Evolutionary conservation across 805 yeast genomes (phyloP), one percentile per base, ranked within the genome.

Genomic region (Suhomyces prunicola): DNA sequence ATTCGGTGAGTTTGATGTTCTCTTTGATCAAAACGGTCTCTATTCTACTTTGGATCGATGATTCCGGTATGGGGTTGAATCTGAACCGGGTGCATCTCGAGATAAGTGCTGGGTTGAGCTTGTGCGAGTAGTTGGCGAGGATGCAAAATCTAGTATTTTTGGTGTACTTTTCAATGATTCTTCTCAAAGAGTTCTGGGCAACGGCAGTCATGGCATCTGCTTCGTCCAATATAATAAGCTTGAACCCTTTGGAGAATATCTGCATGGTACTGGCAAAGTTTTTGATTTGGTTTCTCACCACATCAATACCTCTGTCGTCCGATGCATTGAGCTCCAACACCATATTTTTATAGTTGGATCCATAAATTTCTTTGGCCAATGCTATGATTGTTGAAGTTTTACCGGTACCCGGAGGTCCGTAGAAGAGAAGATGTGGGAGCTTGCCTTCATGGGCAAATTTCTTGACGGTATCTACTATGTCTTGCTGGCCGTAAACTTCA

Each of bases 241-340:
- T 93, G 78, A 91, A 91, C 12, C 94, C 96, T 51, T 81, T 78
- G 55, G 85, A 78, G 71, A 93, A 94, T 50, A 94, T 93, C 68
- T 94, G 99, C 78, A 90, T 85, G 1, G 99, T 94, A 29, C 93
- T 84, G 9, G 99, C 99, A 74, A 94, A 94, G 61, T 87, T 91
- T 77, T 94, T 94, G 75, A 94, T 91, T 71, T 91, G 97, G 63
- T 94, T 94, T 58, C 99, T 82, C n/a, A 94, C 98, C 45, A 94
- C 97, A 61, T 90, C 96, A 60, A 94, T 94, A 59, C 99, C 99
- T 72, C 99, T 83, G 69, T 94, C 99, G 69, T 94, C 99, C 4
- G 96, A 87, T 4, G 99, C 99, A 71, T 94, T 94, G 68, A 94
- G 78, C 67, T 94, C 99, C 51, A 94, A 73, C 1, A 94, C 97